Conservation (phyloP, 148 eudicot genomes). For the Vaccinium macrocarpon region DNA sequence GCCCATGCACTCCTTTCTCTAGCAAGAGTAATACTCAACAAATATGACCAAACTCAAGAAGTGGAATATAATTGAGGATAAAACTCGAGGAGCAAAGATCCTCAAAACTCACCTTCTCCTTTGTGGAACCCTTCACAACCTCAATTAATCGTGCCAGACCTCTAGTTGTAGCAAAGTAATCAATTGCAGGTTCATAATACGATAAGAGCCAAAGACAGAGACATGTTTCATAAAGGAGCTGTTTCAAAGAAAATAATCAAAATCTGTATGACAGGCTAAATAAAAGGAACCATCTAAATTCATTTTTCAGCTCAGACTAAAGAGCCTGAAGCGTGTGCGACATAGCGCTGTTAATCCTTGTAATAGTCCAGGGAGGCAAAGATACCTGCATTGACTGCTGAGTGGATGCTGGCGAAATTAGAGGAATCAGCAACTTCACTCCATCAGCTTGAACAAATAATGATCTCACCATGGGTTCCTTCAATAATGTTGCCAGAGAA, state of each 20-base stretch:
- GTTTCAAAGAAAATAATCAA: slow-evolving; percentile 31
- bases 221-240: slow-evolving; percentile 96
- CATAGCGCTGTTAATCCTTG: neutral
- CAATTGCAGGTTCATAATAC: slow-evolving; percentile 88
- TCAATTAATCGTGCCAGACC: slow-evolving; percentile 72
- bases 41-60: neutral
- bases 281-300: neutral
- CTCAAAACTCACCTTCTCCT: slow-evolving; percentile 66
- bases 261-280: slow-evolving; percentile 1
- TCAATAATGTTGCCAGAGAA: slow-evolving; percentile 76
- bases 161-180: slow-evolving; percentile 83
- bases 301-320: neutral
- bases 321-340: neutral
- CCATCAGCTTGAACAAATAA: slow-evolving; percentile 94
- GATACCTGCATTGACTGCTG: slow-evolving; percentile 91
- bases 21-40: neutral
- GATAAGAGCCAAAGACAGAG: slow-evolving; percentile 95
- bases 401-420: slow-evolving; percentile 85
- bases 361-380: neutral
- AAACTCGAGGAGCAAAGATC: neutral
- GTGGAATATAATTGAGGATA: neutral
- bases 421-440: slow-evolving; percentile 85
- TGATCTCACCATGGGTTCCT: slow-evolving; percentile 86
- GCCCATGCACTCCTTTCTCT: neutral
- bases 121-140: slow-evolving; percentile 88